These are phyloP conservation scores for Colletotrichum liaoningense DNA, from an alignment of 2,329 filamentous ascomycete species.

Conservation along the genomic window DNA sequence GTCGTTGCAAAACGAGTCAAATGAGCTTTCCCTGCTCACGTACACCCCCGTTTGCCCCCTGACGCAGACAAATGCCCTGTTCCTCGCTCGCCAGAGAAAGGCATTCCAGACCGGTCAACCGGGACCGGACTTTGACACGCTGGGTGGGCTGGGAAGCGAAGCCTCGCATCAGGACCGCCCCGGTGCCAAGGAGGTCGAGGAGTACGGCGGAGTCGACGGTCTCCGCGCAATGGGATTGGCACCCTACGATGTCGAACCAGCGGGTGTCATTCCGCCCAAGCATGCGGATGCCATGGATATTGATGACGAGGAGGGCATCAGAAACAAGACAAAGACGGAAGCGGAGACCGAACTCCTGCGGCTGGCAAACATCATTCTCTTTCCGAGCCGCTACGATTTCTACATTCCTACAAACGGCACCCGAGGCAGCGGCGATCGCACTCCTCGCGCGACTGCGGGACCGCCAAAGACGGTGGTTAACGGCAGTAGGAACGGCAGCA, in stretches of 20 bases:
- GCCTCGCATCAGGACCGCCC: conserved; percentile 60
- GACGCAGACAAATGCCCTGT: conserved; percentile 55
- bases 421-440: conserved; percentile 34
- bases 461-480: conserved; percentile 19
- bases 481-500: background rate
- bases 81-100: conserved; percentile 58
- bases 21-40: conserved; percentile 61
- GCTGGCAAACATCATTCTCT: conserved; percentile 67
- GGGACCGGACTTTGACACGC: conserved; percentile 67
- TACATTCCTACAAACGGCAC: conserved; percentile 35
- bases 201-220: conserved; percentile 61
- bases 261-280: conserved; percentile 41
- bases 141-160: conserved; percentile 62
- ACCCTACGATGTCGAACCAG: conserved; percentile 58
- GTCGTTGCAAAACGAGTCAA: conserved; percentile 35
- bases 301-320: conserved; percentile 40
- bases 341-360: conserved; percentile 65
- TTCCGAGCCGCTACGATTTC: conserved; percentile 50
- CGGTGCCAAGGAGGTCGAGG: conserved; percentile 62
- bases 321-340: conserved; percentile 45
- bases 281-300: conserved; percentile 41
- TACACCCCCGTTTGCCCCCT: conserved; percentile 66
- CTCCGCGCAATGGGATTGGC: conserved; percentile 69
- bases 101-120: conserved; percentile 66
- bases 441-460: conserved; percentile 21